phyloP scores from a whole-genome alignment of 2,329 filamentous ascomycete genomes.

The Fusarium newnesense region DNA sequence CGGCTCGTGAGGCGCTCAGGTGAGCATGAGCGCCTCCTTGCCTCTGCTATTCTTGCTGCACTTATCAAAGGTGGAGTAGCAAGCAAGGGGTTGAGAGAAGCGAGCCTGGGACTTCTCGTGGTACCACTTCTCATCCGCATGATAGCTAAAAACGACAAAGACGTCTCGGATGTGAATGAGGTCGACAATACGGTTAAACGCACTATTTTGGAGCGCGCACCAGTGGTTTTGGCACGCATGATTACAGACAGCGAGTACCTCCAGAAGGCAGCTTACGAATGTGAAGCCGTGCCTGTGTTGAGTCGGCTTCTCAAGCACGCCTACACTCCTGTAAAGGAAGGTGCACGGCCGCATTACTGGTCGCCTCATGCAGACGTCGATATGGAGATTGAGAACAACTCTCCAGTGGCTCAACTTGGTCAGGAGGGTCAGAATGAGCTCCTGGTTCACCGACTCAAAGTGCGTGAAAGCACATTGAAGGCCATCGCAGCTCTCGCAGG shows the following conservation, averaged over 20 bases:
- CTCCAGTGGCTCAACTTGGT: slow-evolving; percentile 63
- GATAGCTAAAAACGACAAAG: slow-evolving; percentile 60
- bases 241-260: slow-evolving; percentile 81
- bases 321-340: slow-evolving; percentile 57
- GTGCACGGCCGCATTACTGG: slow-evolving; percentile 50
- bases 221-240: slow-evolving; percentile 79
- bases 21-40: slow-evolving; percentile 72
- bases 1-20: slow-evolving; percentile 67
- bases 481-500: slow-evolving; percentile 85
- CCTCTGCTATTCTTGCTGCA: slow-evolving; percentile 74
- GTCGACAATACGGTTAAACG: slow-evolving; percentile 50
- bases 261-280: slow-evolving; percentile 84
- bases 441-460: slow-evolving; percentile 75
- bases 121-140: slow-evolving; percentile 76
- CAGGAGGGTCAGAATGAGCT: slow-evolving; percentile 67
- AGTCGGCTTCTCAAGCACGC: slow-evolving; percentile 61
- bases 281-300: slow-evolving; percentile 58
- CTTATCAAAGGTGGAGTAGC: slow-evolving; percentile 76
- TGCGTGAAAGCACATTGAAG: slow-evolving; percentile 80
- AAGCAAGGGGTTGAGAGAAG: slow-evolving; percentile 68
- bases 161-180: slow-evolving; percentile 52
- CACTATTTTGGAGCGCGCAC: slow-evolving; percentile 73
- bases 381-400: slow-evolving; percentile 48
- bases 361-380: slow-evolving; percentile 51
- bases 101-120: slow-evolving; percentile 72